These are phyloP conservation scores for Elongisporangium anandrum DNA, from an alignment of 352 stramenopile species.

Conservation along the genomic window DNA sequence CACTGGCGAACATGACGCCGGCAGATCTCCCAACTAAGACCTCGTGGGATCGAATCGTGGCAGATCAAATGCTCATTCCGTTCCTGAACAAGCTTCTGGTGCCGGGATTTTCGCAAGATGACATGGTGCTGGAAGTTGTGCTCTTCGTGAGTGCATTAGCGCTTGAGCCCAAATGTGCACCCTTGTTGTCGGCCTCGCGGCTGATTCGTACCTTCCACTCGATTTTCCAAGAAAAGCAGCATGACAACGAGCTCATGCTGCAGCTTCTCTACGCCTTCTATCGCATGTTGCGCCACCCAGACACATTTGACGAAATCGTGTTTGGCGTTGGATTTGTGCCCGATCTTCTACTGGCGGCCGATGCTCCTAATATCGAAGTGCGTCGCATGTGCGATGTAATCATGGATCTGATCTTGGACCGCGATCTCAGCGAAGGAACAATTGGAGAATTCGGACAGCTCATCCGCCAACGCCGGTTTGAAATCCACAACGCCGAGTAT, in stretches of 20 bases:
- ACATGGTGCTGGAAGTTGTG: constrained; percentile 90
- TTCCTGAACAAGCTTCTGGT: constrained; percentile 92
- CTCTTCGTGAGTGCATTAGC: constrained; percentile 79
- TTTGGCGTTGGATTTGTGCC: constrained; percentile 72
- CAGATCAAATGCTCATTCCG: constrained; percentile 81
- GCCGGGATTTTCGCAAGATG: constrained; percentile 89
- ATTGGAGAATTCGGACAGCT: constrained; percentile 73
- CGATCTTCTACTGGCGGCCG: constrained; percentile 69
- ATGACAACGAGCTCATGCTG: constrained; percentile 82
- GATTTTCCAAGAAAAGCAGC: constrained; percentile 84
- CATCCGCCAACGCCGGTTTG: constrained; percentile 78
- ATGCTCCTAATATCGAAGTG: constrained; percentile 78
- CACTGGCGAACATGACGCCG: constrained; percentile 89
- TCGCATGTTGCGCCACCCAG: constrained; percentile 58
- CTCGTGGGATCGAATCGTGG: constrained; percentile 88
- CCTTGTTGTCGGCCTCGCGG: constrained; percentile 65
- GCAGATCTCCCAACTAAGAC: constrained; percentile 86
- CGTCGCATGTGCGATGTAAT: constrained; percentile 83
- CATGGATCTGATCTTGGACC: constrained; percentile 83
- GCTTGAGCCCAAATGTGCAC: constrained; percentile 81
- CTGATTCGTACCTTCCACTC: constrained; percentile 72
- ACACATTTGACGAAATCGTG: constrained; percentile 80
- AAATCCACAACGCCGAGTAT: constrained; percentile 88
- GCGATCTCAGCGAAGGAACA: constrained; percentile 53
- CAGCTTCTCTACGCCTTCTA: constrained; percentile 83